Evolutionary conservation across 805 yeast species (phyloP).

Genomic region (Kuraishia ogatae): DNA sequence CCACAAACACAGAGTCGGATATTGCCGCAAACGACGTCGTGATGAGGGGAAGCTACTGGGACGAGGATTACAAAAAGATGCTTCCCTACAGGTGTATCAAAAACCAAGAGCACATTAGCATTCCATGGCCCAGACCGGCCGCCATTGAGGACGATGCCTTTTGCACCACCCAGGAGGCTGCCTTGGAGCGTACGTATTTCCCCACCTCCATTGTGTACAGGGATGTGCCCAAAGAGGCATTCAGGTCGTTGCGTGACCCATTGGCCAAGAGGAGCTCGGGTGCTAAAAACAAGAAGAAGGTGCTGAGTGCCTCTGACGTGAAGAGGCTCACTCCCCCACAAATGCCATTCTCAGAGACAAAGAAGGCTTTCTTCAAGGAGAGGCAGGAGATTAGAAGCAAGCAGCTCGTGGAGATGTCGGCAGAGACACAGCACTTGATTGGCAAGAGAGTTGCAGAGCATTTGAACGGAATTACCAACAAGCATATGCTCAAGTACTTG

Average conservation of each 20-base stretch:
- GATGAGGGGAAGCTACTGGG: slow-evolving; percentile 64
- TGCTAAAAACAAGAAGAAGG: slow-evolving; percentile 32
- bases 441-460: slow-evolving; percentile 31
- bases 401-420: slow-evolving; percentile 27
- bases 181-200: slow-evolving; percentile 66
- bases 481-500: slow-evolving; percentile 20
- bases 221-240: slow-evolving; percentile 62
- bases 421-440: slow-evolving; percentile 34
- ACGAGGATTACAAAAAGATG: slow-evolving; percentile 60
- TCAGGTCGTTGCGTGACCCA: slow-evolving; percentile 68
- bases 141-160: slow-evolving; percentile 44
- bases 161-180: slow-evolving; percentile 48
- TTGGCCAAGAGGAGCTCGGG: slow-evolving; percentile 38
- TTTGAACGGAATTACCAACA: slow-evolving; percentile 22
- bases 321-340: slow-evolving; percentile 56
- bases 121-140: slow-evolving; percentile 88
- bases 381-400: slow-evolving; percentile 35
- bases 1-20: slow-evolving; percentile 49
- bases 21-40: slow-evolving; percentile 74
- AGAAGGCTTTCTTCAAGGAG: slow-evolving; percentile 54
- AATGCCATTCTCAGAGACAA: slow-evolving; percentile 67
- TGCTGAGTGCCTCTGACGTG: slow-evolving; percentile 51
- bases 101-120: slow-evolving; percentile 56
- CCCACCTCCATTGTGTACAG: slow-evolving; percentile 57
- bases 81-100: slow-evolving; percentile 73